Base-by-base conservation (phyloP, 805 yeast species). In the Myxozyma neglecta region DNA sequence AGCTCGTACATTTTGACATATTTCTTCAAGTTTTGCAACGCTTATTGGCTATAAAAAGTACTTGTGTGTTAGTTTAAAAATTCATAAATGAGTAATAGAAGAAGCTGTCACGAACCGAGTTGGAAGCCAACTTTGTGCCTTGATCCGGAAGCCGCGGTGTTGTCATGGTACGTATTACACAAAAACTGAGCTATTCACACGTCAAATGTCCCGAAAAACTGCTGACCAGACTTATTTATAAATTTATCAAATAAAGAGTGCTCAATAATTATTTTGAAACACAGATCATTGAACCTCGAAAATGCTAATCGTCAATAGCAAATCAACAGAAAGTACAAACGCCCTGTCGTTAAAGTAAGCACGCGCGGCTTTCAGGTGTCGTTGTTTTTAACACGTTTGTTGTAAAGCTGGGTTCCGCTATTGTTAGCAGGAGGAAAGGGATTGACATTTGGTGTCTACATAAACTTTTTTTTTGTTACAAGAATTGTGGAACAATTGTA, bases 141-240 rank as follows among this genome's bases (percentile, higher is more conserved):
- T 57, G 56, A 36, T 57, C 61, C 20, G 64, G 52, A 13, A 60
- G 36, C 47, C 57, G 61, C 16, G 59, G 57, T 16, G 49, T 14
- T 4, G 63, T 43, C 63, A 59, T 55, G 7, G 40, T 34, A 34
- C 14, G 8, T n/a, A 2, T n/a, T 39, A 39, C 6, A 39, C n/a
- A 39, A 39, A 2, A 13, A 39, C 13, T 13, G 3, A 6, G 42
- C 6, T 2, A 11, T 39, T 6, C 3, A 6, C 29, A 44, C 44
- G 47, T 16, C 47, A 20, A n/a, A 20, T 16, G n/a, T n/a, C n/a
- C 24, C 9, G 47, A 18, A 18, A 44, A n/a, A n/a, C n/a, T n/a
- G n/a, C n/a, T n/a, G n/a, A n/a, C n/a, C n/a, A n/a, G n/a, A n/a
- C n/a, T n/a, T n/a, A n/a, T n/a, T n/a, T n/a, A n/a, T n/a, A n/a